phyloP scores from a whole-genome alignment of 176 grass and related monocot genomes.

The Ampelocalamus luodianensis region DNA sequence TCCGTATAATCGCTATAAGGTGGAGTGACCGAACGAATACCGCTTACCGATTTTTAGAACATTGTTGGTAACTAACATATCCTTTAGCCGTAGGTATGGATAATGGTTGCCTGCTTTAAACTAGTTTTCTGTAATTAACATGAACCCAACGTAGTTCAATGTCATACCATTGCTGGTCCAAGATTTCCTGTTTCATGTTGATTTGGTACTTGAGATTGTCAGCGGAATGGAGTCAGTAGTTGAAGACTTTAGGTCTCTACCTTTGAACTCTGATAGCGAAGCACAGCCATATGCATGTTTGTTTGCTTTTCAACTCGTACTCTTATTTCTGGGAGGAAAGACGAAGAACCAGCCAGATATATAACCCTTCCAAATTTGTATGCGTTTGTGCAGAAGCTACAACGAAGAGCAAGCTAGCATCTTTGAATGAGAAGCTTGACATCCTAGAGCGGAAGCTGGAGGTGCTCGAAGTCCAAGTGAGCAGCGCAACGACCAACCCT shows the following conservation, averaged over 20 bases:
- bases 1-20: too few species aligned
- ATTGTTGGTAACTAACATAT: background rate
- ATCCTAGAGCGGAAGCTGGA: conserved; percentile 82
- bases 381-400: conserved; percentile 64
- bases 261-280: background rate
- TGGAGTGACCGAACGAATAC: too few species aligned
- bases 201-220: background rate
- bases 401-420: conserved; percentile 90
- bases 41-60: too few species aligned
- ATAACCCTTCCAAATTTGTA: background rate
- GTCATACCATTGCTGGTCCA: background rate
- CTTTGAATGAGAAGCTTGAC: conserved; percentile 90
- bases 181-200: background rate
- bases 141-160: background rate
- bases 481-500: conserved; percentile 93
- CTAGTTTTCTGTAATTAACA: background rate
- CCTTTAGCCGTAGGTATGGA: background rate
- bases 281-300: background rate
- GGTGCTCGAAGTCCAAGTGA: conserved; percentile 95
- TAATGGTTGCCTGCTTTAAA: background rate
- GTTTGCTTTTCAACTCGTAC: background rate
- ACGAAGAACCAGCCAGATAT: background rate
- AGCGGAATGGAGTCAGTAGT: background rate
- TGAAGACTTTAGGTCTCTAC: background rate
- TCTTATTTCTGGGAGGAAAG: background rate